Evolutionary conservation across 306 rosid species (phyloP), one percentile per base, ranked within the genome.

Genomic region (Casuarina equisetifolia): DNA sequence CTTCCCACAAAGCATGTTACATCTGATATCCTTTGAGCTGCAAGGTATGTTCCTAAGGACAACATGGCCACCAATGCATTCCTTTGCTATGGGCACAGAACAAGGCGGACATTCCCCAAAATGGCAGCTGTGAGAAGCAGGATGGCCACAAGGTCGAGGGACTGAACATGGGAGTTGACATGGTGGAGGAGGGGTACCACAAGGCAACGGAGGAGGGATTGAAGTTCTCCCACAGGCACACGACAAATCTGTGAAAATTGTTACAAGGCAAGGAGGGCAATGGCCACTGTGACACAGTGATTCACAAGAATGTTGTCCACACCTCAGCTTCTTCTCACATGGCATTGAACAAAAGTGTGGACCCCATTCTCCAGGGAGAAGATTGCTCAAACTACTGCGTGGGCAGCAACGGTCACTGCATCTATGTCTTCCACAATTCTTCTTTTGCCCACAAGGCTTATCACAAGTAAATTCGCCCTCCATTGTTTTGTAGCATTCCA

Each of bases 51-150:
- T 94, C 83, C 97, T 82, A 50, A 94, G 97, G 80, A 94, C 87
- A 38, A 92, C 94, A 84, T 94, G 98, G 45, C 97, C 97, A 16
- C 98, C 97, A 45, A 94, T 80, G 77, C 98, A 94, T 75, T 94
- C 96, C 84, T 94, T 94, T n/a, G 98, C 90, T 69, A 91, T 83
- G 4, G 98, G 98, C 81, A 94, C 96, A 0, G 97, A 84, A 85
- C 98, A 94, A 40, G 97, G 96, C 5, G 97, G 93, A 76, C 98
- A 94, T 61, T 91, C 97, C 76, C 98, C 98, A 79, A 91, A 92
- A 85, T 94, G 98, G 87, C 98, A 94, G 86, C 91, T 90, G 80
- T 94, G 98, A 54, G 97, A 89, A 77, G 94, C 85, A 43, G 87
- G 70, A 85, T 94, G 98, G 36, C 98, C 94, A 79, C 98, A 94